A percentile compares a stretch with the other conserved stretches of the same genome.
Conservation (phyloP, 1,284 basidiomycete species). For the Apiotrichum sp. region DNA sequence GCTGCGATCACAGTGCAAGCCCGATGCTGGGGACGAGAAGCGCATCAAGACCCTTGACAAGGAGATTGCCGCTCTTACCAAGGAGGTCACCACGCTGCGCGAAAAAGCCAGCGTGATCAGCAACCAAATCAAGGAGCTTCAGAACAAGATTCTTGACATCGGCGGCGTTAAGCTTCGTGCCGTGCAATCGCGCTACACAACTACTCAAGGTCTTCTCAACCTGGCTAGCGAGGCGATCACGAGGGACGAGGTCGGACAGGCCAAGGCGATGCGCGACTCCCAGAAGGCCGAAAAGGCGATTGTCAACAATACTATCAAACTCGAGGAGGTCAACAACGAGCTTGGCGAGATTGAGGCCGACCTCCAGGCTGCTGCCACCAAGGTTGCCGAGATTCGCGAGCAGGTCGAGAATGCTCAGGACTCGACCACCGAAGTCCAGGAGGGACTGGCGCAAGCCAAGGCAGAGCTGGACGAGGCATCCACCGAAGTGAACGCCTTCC, state of each 20-base stretch:
- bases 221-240: constrained; percentile 85
- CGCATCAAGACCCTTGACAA: constrained; percentile 68
- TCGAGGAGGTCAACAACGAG: constrained; percentile 66
- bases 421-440: constrained; percentile 63
- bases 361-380: constrained; percentile 56
- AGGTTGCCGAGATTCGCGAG: constrained; percentile 60
- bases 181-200: constrained; percentile 76
- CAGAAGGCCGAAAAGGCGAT: constrained; percentile 62
- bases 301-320: constrained; percentile 53
- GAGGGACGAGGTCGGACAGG: constrained; percentile 83
- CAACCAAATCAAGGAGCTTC: constrained; percentile 74
- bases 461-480: constrained; percentile 71
- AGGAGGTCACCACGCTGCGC: constrained; percentile 63
- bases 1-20: constrained; percentile 68
- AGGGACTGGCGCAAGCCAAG: constrained; percentile 71
- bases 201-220: constrained; percentile 72
- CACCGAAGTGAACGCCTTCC: constrained; percentile 73
- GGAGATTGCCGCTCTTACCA: constrained; percentile 57
- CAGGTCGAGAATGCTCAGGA: constrained; percentile 57
- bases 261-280: constrained; percentile 81
- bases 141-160: constrained; percentile 85
- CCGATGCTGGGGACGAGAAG: constrained; percentile 71
- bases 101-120: constrained; percentile 67
- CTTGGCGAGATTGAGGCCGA: constrained; percentile 59
- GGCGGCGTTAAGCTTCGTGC: constrained; percentile 80